These are phyloP conservation scores for Microcyclospora pomicola DNA, from an alignment of 2,329 filamentous ascomycete genomes.

Conservation along the genomic window DNA sequence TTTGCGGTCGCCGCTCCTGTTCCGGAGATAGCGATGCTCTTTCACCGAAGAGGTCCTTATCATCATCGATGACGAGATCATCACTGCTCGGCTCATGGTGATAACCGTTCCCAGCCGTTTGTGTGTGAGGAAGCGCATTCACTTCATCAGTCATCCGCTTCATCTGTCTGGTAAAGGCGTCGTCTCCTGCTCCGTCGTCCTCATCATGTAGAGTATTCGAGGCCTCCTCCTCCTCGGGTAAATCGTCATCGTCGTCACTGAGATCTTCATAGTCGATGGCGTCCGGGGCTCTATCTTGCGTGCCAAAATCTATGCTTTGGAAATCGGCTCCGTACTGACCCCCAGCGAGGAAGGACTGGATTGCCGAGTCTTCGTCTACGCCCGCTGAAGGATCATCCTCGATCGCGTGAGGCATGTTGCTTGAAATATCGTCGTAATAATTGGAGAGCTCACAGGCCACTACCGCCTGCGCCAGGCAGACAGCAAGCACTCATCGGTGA, in stretches of 20 bases:
- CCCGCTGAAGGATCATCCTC: slow-evolving; percentile 9
- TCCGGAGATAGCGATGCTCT: slow-evolving; percentile 19
- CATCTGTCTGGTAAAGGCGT: slow-evolving; percentile 4
- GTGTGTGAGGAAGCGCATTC: slow-evolving; percentile 6
- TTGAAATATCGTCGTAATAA: background rate
- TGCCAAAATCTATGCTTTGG: slow-evolving; percentile 26
- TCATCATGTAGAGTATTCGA: slow-evolving; percentile 8
- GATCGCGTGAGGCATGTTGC: slow-evolving; percentile 26
- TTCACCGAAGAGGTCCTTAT: slow-evolving; percentile 27
- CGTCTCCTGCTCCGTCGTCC: slow-evolving; percentile 6
- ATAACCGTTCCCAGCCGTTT: slow-evolving; percentile 10
- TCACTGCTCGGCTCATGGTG: slow-evolving; percentile 25
- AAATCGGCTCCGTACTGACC: slow-evolving; percentile 12
- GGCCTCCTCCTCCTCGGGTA: slow-evolving; percentile 61
- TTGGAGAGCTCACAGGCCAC: too few species aligned
- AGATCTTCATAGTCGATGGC: slow-evolving; percentile 86
- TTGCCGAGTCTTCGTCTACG: slow-evolving; percentile 16
- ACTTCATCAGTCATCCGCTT: slow-evolving; percentile 6
- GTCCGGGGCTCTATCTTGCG: slow-evolving; percentile 73
- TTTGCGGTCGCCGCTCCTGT: slow-evolving; percentile 9
- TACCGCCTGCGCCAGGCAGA: too few species aligned
- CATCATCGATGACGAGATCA: slow-evolving; percentile 55
- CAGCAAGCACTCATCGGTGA: too few species aligned
- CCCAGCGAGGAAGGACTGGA: slow-evolving; percentile 16
- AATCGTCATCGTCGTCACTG: slow-evolving; percentile 70